A percentile compares a stretch with the other conserved stretches of the same genome.
These are phyloP conservation scores for Exophiala xenobiotica DNA, from an alignment of 2,329 filamentous ascomycete species.

Conservation along the genomic window DNA sequence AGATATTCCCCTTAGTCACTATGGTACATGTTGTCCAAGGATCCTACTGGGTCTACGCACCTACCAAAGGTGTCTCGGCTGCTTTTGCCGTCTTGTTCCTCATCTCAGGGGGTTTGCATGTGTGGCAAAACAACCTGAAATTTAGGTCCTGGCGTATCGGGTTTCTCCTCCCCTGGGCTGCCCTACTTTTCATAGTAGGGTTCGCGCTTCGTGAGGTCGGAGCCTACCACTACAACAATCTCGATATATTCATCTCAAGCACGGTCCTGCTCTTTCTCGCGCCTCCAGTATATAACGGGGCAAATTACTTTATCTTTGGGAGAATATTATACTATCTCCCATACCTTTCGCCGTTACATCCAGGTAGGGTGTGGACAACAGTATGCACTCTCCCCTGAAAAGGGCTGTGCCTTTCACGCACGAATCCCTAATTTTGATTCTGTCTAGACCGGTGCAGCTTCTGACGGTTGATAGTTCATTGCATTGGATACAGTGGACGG, in stretches of 20 bases:
- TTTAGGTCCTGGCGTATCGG: constrained; percentile 45
- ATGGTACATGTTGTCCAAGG: constrained; percentile 13
- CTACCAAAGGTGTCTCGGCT: constrained; percentile 43
- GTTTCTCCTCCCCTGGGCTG: constrained; percentile 43
- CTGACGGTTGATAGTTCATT: constrained; percentile 46
- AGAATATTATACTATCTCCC: constrained; percentile 51
- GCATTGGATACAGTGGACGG: constrained; percentile 49
- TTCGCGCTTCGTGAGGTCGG: constrained; percentile 40
- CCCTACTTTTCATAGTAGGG: constrained; percentile 41
- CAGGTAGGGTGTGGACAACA: constrained; percentile 58
- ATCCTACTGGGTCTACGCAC: constrained; percentile 41
- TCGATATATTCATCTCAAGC: constrained; percentile 41
- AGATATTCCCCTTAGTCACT: background rate
- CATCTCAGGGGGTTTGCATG: constrained; percentile 39
- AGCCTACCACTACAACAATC: constrained; percentile 38
- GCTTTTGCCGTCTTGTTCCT: constrained; percentile 43
- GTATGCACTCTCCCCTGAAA: no score
- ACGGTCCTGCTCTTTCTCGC: constrained; percentile 41
- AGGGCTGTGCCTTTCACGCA: no score
- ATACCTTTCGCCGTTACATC: constrained; percentile 53
- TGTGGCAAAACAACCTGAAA: constrained; percentile 41
- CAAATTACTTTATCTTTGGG: constrained; percentile 54
- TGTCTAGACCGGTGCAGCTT: no score
- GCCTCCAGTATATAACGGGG: constrained; percentile 44
- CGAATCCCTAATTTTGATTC: no score